These are phyloP conservation scores for Chalara sp. DNA, from an alignment of 2,329 filamentous ascomycete genomes.

Conservation along the genomic window DNA sequence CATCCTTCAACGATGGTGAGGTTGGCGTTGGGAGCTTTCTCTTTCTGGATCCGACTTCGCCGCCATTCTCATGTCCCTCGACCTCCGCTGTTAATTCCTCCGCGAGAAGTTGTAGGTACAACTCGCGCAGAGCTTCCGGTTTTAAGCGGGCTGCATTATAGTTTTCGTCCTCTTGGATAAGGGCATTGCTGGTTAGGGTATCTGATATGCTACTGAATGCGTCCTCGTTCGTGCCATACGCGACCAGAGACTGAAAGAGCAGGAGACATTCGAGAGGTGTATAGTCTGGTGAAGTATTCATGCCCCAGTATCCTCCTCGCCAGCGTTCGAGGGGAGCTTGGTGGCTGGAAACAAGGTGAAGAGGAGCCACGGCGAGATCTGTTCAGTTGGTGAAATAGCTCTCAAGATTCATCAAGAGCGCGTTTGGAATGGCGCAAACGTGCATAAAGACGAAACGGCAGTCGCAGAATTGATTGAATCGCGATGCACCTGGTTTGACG, in stretches of 20 bases:
- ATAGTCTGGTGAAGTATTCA: conserved; percentile 57
- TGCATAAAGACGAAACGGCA: conserved; percentile 1
- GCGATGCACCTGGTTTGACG: conserved; percentile 10
- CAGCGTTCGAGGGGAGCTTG: conserved; percentile 48
- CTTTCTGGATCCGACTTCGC: conserved; percentile 56
- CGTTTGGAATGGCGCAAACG: not conserved
- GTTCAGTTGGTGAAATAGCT: not conserved
- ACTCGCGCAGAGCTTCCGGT: conserved; percentile 69
- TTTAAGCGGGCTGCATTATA: conserved; percentile 71
- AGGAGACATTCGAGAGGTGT: conserved; percentile 82
- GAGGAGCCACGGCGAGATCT: conserved; percentile 42
- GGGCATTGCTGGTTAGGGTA: conserved; percentile 63
- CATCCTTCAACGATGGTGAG: conserved; percentile 59
- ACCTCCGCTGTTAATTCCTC: conserved; percentile 59
- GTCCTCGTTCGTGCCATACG: conserved; percentile 61
- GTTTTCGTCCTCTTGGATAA: conserved; percentile 61
- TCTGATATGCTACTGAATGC: conserved; percentile 63
- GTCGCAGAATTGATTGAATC: not conserved
- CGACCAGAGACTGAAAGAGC: conserved; percentile 72
- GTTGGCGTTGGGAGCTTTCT: conserved; percentile 65
- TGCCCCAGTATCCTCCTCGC: conserved; percentile 49
- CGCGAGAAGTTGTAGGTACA: conserved; percentile 70
- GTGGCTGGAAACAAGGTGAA: conserved; percentile 45
- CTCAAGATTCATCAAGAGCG: not conserved
- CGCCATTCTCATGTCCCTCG: conserved; percentile 33